Percentiles rank a stretch among this genome's conserved stretches.
phyloP scores from a whole-genome alignment of 129 eudicot genomes.

The Artemisia annua region DNA sequence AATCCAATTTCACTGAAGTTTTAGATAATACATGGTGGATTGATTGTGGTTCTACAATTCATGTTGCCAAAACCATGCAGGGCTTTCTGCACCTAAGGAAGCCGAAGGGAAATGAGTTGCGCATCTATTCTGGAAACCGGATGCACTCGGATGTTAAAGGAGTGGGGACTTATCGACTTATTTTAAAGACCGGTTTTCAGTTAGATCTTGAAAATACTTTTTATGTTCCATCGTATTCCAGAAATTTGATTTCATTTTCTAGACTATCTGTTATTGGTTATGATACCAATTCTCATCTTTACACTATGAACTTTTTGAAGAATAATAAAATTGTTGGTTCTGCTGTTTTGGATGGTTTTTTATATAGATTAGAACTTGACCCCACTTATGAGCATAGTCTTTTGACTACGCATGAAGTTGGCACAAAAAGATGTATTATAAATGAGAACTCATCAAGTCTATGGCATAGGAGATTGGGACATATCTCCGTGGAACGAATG shows the following conservation, averaged over 20 bases:
- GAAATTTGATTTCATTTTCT: neutral
- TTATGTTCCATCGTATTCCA: neutral
- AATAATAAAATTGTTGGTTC: neutral
- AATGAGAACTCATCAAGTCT: slow-evolving; percentile 2
- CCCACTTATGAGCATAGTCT: slow-evolving; percentile 2
- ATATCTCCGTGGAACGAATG: neutral
- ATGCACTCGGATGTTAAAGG: neutral
- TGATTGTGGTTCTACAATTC: neutral
- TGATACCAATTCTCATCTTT: slow-evolving; percentile 2
- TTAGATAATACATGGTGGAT: neutral
- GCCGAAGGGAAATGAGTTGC: neutral
- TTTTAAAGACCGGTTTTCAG: neutral
- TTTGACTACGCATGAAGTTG: neutral
- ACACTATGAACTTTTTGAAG: neutral
- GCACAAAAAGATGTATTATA: neutral
- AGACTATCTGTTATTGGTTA: neutral
- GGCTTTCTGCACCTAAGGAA: neutral
- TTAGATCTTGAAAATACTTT: neutral
- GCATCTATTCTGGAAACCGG: neutral
- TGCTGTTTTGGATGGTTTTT: neutral
- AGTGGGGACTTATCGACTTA: neutral
- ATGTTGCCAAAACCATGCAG: neutral
- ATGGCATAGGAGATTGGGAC: neutral
- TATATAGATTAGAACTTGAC: neutral
- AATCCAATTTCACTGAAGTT: neutral